Conservation (phyloP, 805 yeast species). For the Candida hungchunana region DNA sequence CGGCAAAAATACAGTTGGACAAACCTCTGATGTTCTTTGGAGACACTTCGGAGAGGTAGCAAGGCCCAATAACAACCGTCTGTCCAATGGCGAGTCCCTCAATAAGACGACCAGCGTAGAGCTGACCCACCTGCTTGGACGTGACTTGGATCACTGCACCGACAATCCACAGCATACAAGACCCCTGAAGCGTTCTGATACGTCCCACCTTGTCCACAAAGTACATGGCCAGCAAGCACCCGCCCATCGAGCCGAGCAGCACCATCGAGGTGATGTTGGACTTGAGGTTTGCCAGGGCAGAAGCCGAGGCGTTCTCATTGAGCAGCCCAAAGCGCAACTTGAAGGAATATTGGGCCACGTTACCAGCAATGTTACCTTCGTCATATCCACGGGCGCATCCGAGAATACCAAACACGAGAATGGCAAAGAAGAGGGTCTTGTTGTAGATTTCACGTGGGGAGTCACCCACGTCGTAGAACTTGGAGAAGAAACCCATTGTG, state of each 20-base stretch:
- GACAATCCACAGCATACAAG: constrained; percentile 40
- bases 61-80: constrained; percentile 52
- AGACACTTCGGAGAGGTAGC: constrained; percentile 49
- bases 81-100: constrained; percentile 58
- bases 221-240: constrained; percentile 44
- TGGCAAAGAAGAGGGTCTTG: constrained; percentile 39
- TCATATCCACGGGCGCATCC: constrained; percentile 58
- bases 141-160: constrained; percentile 48
- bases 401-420: constrained; percentile 47
- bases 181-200: constrained; percentile 41
- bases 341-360: constrained; percentile 41
- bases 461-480: constrained; percentile 19
- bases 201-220: constrained; percentile 50
- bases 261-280: constrained; percentile 58
- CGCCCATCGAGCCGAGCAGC: constrained; percentile 51
- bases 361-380: constrained; percentile 49
- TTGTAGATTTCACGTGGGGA: constrained; percentile 44
- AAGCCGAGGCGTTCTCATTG: constrained; percentile 33
- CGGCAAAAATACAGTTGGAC: constrained; percentile 49
- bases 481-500: constrained; percentile 8
- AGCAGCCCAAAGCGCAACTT: constrained; percentile 39
- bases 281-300: constrained; percentile 40
- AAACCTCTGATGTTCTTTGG: constrained; percentile 50
- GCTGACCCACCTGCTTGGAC: constrained; percentile 41
- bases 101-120: constrained; percentile 51